Evolutionary conservation across 164 flowering plant genomes (phyloP).

Genomic region (Liriodendron chinense): DNA sequence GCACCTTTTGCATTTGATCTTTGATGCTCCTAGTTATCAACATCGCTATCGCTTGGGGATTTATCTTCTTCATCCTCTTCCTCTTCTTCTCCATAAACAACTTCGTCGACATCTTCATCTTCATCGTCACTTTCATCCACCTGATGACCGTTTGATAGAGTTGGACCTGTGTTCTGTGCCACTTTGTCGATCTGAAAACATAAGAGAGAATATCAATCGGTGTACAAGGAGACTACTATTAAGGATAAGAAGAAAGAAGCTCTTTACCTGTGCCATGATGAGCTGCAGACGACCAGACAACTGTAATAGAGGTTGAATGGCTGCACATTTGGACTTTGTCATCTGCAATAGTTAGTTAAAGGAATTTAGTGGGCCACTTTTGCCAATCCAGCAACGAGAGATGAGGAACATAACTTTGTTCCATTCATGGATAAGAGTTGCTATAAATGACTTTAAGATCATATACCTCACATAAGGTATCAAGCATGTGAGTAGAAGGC

Average conservation of each 20-base stretch:
- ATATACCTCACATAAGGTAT: conserved; percentile 59
- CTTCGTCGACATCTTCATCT: conserved; percentile 53
- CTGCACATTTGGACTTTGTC: conserved; percentile 46
- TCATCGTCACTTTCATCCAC: conserved; percentile 43
- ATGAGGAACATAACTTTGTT: background rate
- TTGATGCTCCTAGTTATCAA: conserved; percentile 21
- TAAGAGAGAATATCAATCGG: background rate
- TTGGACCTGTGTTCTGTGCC: conserved; percentile 23
- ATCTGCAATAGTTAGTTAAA: conserved; percentile 38
- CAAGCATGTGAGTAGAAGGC: conserved; percentile 37
- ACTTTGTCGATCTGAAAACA: conserved; percentile 58
- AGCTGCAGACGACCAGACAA: conserved; percentile 84
- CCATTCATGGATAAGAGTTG: background rate
- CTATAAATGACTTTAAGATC: background rate
- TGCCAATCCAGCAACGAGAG: background rate
- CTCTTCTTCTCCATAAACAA: conserved; percentile 50
- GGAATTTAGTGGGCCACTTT: background rate
- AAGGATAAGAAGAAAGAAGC: conserved; percentile 2
- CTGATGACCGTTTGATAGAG: conserved; percentile 20
- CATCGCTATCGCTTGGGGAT: conserved; percentile 54
- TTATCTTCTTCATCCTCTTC: conserved; percentile 8
- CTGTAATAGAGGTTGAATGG: conserved; percentile 58
- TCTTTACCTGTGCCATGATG: conserved; percentile 64
- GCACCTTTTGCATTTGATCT: background rate
- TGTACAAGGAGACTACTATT: background rate